Evolutionary conservation across 495 filamentous ascomycete genomes (phyloP).

Genomic region (Antarctomyces pellizariae): DNA sequence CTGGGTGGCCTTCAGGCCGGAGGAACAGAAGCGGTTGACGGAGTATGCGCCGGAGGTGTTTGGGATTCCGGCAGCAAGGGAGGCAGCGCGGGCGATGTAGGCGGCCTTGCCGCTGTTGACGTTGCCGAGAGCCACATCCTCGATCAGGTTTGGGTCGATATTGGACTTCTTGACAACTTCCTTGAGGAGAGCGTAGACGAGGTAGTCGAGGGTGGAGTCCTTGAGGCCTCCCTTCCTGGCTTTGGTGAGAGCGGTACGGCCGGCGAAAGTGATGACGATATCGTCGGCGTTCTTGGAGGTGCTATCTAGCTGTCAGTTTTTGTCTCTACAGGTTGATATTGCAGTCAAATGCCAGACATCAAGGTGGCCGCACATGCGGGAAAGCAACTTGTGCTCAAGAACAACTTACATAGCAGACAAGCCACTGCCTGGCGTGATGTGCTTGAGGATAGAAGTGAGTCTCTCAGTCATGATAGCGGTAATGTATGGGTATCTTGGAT

Average conservation of each 20-base stretch:
- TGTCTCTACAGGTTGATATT: slow-evolving; percentile 1
- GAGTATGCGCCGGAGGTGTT: slow-evolving; percentile 61
- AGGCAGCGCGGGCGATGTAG: slow-evolving; percentile 72
- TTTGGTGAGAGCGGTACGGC: slow-evolving; percentile 62
- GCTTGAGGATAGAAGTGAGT: slow-evolving; percentile 67
- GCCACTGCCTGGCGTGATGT: slow-evolving; percentile 48
- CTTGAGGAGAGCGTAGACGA: slow-evolving; percentile 59
- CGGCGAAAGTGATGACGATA: slow-evolving; percentile 70
- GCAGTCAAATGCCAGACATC: background rate
- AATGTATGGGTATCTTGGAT: no score
- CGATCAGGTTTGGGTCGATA: slow-evolving; percentile 61
- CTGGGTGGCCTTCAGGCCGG: slow-evolving; percentile 81
- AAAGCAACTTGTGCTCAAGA: no score
- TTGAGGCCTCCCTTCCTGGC: slow-evolving; percentile 72
- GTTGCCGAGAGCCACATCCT: slow-evolving; percentile 87
- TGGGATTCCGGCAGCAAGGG: slow-evolving; percentile 82
- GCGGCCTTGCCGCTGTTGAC: slow-evolving; percentile 70
- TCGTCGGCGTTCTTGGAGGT: slow-evolving; percentile 90
- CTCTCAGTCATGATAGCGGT: no score
- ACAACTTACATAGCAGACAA: slow-evolving; percentile 50
- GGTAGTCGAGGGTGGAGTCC: slow-evolving; percentile 73
- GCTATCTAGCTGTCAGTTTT: slow-evolving; percentile 23
- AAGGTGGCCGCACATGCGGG: background rate
- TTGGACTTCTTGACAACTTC: slow-evolving; percentile 49
- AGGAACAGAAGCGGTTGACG: slow-evolving; percentile 92